Conservation (phyloP, 2,329 filamentous ascomycete species). For the Phyllosticta ampelicida region DNA sequence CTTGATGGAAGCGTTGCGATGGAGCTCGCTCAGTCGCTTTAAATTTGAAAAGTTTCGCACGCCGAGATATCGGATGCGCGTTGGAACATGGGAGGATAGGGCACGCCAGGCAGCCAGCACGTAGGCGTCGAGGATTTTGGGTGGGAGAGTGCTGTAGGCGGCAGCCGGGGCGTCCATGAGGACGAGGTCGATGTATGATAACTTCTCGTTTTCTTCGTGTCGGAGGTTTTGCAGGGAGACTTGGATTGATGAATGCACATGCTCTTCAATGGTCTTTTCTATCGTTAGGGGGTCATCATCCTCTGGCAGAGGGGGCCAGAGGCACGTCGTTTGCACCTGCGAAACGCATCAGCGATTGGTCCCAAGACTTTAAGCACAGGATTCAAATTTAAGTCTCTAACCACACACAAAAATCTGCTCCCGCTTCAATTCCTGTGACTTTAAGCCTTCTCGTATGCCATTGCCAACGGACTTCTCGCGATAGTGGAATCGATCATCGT, state of each 20-base stretch:
- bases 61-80: slow-evolving; percentile 54
- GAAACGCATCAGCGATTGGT: not conserved
- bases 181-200: slow-evolving; percentile 45
- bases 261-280: slow-evolving; percentile 45
- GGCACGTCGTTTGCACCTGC: slow-evolving; percentile 77
- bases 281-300: slow-evolving; percentile 51
- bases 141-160: slow-evolving; percentile 36
- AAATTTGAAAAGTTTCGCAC: slow-evolving; percentile 62
- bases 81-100: slow-evolving; percentile 54
- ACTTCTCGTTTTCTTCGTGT: slow-evolving; percentile 17
- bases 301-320: slow-evolving; percentile 52
- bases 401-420: slow-evolving; percentile 49
- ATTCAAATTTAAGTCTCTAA: not conserved
- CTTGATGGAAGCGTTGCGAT: slow-evolving; percentile 36
- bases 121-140: slow-evolving; percentile 28
- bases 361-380: not conserved
- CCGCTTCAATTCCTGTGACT: slow-evolving; percentile 47
- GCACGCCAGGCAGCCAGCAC: slow-evolving; percentile 48
- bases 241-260: slow-evolving; percentile 56
- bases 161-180: slow-evolving; percentile 48
- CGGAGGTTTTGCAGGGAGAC: slow-evolving; percentile 56
- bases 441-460: slow-evolving; percentile 52
- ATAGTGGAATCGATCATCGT: slow-evolving; percentile 62
- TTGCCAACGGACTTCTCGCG: slow-evolving; percentile 64
- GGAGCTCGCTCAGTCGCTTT: slow-evolving; percentile 42